Conservation (phyloP, 2,329 filamentous ascomycete genomes). For the Diaporthe helianthi region DNA sequence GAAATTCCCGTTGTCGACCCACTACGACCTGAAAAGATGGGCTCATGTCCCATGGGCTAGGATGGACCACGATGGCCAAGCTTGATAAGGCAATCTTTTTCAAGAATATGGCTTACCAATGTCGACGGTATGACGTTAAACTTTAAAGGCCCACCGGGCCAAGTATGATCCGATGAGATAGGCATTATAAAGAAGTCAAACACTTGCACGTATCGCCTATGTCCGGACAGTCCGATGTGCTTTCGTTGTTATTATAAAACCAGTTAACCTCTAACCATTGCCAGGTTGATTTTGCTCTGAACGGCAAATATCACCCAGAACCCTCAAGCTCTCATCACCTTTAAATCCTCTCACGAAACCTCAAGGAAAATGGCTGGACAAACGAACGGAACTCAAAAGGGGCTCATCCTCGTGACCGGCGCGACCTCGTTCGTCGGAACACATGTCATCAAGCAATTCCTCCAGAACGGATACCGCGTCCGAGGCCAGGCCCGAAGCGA, state of each 20-base stretch:
- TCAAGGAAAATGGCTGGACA: background rate
- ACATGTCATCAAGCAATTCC: constrained; percentile 39
- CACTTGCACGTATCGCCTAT: background rate
- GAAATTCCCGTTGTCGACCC: background rate
- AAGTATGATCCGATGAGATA: constrained; percentile 15
- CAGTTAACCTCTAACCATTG: too few species aligned
- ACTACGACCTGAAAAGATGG: constrained; percentile 22
- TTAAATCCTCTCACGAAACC: too few species aligned
- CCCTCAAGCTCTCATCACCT: too few species aligned
- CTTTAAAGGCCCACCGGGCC: constrained; percentile 10
- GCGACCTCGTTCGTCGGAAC: constrained; percentile 42
- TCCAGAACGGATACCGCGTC: constrained; percentile 39
- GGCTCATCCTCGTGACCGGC: constrained; percentile 38
- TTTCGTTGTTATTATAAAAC: too few species aligned
- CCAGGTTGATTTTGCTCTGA: too few species aligned
- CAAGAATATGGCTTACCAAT: background rate
- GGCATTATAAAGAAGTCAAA: background rate
- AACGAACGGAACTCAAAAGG: constrained; percentile 14
- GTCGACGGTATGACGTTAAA: constrained; percentile 10
- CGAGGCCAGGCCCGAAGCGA: constrained; percentile 39
- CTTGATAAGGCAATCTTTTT: constrained; percentile 14
- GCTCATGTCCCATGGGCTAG: constrained; percentile 11
- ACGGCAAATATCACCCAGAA: too few species aligned
- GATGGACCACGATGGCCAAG: background rate
- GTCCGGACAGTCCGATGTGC: too few species aligned